phyloP scores from a whole-genome alignment of 2,329 filamentous ascomycete genomes.

The Aspergillus oerlinghausenensis region DNA sequence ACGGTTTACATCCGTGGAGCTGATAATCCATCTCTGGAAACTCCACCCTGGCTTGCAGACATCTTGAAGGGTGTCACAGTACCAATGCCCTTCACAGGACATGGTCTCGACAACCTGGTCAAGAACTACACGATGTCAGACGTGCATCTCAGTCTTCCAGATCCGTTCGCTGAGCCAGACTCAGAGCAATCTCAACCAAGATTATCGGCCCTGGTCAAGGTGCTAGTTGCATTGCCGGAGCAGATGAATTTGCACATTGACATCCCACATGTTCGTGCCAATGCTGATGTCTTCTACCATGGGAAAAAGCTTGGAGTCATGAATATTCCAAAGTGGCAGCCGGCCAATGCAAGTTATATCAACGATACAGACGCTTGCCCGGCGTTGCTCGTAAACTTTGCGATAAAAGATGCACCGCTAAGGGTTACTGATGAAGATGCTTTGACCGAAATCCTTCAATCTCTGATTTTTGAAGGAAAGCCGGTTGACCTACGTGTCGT shows the following conservation, averaged over 20 bases:
- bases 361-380: constrained; percentile 56
- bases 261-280: constrained; percentile 70
- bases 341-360: constrained; percentile 72
- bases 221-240: constrained; percentile 71
- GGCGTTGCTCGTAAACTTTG: constrained; percentile 68
- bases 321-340: constrained; percentile 75
- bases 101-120: constrained; percentile 75
- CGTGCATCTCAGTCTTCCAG: constrained; percentile 80
- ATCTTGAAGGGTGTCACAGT: constrained; percentile 77
- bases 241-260: constrained; percentile 83
- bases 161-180: constrained; percentile 70
- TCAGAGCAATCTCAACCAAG: constrained; percentile 69
- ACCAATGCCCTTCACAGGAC: constrained; percentile 77
- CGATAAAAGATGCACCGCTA: constrained; percentile 73
- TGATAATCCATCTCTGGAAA: constrained; percentile 58
- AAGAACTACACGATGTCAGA: constrained; percentile 82
- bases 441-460: constrained; percentile 75
- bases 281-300: constrained; percentile 76
- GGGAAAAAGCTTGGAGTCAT: constrained; percentile 74
- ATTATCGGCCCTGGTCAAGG: constrained; percentile 78
- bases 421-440: constrained; percentile 75
- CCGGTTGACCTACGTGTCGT: constrained; percentile 68
- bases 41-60: constrained; percentile 77
- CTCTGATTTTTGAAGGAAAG: constrained; percentile 68
- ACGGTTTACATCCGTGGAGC: constrained; percentile 81